Percentiles rank a stretch among this genome's conserved stretches.
Conservation (phyloP, 2,329 filamentous ascomycete genomes). For the Cercospora sp. region DNA sequence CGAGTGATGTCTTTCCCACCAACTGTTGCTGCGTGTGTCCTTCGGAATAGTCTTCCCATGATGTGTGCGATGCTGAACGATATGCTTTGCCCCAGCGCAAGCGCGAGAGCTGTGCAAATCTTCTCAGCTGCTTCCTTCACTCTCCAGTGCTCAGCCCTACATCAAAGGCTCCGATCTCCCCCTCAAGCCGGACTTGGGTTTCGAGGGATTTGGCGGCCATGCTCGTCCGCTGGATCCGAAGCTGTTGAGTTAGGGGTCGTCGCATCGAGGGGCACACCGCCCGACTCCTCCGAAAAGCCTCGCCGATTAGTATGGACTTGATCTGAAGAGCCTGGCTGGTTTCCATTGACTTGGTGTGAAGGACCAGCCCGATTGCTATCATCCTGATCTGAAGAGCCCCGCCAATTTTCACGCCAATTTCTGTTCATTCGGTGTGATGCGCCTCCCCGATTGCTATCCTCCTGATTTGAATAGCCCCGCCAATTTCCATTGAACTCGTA, state of each 20-base stretch:
- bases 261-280: too few species aligned
- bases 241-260: too few species aligned
- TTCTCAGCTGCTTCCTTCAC: not conserved
- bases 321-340: not conserved
- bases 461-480: not conserved
- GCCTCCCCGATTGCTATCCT: not conserved
- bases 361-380: not conserved
- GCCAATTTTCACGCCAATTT: too few species aligned
- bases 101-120: not conserved
- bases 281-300: too few species aligned
- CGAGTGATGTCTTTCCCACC: not conserved
- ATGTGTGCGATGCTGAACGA: not conserved
- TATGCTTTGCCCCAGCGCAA: not conserved
- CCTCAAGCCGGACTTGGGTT: not conserved
- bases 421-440: not conserved
- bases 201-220: not conserved
- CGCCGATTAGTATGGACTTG: not conserved
- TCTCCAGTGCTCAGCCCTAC: not conserved
- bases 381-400: not conserved
- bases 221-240: not conserved
- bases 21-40: not conserved
- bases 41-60: not conserved
- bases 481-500: not conserved
- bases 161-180: not conserved
- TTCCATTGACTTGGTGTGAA: not conserved